These are phyloP conservation scores for Sphaceloma murrayae DNA, from an alignment of 2,329 filamentous ascomycete genomes.

Conservation along the genomic window DNA sequence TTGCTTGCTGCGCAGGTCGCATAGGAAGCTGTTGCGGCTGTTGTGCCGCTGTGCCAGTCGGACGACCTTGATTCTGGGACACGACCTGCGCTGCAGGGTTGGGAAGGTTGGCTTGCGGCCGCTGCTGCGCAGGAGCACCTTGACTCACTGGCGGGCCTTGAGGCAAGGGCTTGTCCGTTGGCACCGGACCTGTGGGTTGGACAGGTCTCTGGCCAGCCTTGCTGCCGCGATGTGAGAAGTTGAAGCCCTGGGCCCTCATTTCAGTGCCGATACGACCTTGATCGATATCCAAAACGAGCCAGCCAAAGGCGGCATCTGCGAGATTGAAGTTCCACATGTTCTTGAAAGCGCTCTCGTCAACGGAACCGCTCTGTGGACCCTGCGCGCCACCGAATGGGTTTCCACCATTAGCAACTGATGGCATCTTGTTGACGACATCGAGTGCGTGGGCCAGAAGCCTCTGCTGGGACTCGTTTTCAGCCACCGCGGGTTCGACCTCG, in stretches of 20 bases:
- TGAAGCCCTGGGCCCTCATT: slow-evolving; percentile 98
- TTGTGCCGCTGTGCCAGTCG: slow-evolving; percentile 17
- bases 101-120: slow-evolving; percentile 19
- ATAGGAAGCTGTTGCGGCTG: slow-evolving; percentile 11
- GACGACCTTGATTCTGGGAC: slow-evolving; percentile 12
- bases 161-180: slow-evolving; percentile 27
- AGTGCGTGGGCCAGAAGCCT: slow-evolving; percentile 84
- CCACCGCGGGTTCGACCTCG: slow-evolving; percentile 89
- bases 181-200: slow-evolving; percentile 31
- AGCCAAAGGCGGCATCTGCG: slow-evolving; percentile 94
- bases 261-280: slow-evolving; percentile 93
- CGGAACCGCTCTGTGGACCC: slow-evolving; percentile 68
- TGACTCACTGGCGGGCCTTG: slow-evolving; percentile 25
- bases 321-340: slow-evolving; percentile 99
- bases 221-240: slow-evolving; percentile 89
- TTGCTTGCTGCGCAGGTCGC: slow-evolving; percentile 17
- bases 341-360: slow-evolving; percentile 98
- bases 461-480: slow-evolving; percentile 88
- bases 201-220: slow-evolving; percentile 46
- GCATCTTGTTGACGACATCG: slow-evolving; percentile 96
- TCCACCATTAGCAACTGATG: slow-evolving; percentile 82
- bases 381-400: slow-evolving; percentile 91
- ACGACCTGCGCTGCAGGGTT: slow-evolving; percentile 16
- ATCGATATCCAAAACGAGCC: slow-evolving; percentile 88
- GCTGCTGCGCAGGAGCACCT: slow-evolving; percentile 19